phyloP scores from a whole-genome alignment of 768 basidiomycete species.

The Leucocoprinus sp. region DNA sequence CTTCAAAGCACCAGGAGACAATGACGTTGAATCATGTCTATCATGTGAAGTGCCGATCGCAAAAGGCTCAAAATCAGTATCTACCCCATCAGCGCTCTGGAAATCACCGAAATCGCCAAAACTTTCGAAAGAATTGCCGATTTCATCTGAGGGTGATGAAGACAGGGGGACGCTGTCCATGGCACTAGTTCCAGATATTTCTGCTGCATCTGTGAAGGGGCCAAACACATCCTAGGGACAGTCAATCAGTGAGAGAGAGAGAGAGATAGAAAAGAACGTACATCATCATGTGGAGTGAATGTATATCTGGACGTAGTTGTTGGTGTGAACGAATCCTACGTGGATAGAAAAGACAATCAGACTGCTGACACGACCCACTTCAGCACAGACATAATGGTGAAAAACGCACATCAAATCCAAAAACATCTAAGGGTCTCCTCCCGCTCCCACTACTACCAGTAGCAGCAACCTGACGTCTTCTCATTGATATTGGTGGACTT shows the following conservation, averaged over 20 bases:
- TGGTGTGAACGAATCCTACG: slow-evolving; percentile 52
- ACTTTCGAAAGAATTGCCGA: slow-evolving; percentile 56
- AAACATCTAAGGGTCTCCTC: slow-evolving; percentile 34
- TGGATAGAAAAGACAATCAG: too few species aligned
- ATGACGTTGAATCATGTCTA: not conserved
- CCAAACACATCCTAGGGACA: slow-evolving; percentile 56
- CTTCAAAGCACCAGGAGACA: not conserved
- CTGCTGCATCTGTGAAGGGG: slow-evolving; percentile 66
- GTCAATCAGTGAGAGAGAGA: not conserved
- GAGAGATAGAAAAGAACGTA: slow-evolving; percentile 20
- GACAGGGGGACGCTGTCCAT: slow-evolving; percentile 47
- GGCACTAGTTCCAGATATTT: slow-evolving; percentile 26
- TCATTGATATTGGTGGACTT: slow-evolving; percentile 38
- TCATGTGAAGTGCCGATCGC: not conserved
- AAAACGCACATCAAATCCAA: slow-evolving; percentile 46
- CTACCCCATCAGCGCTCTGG: slow-evolving; percentile 35
- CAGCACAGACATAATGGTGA: slow-evolving; percentile 9
- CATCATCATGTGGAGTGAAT: slow-evolving; percentile 48
- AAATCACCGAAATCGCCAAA: slow-evolving; percentile 84
- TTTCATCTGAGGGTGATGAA: slow-evolving; percentile 51
- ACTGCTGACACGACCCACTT: too few species aligned
- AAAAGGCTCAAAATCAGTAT: slow-evolving; percentile 9
- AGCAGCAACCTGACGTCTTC: slow-evolving; percentile 23
- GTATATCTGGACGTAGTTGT: slow-evolving; percentile 30
- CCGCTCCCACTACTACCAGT: slow-evolving; percentile 20